Conservation (phyloP, 805 yeast genomes). For the Debaryomyces tyrocola region DNA sequence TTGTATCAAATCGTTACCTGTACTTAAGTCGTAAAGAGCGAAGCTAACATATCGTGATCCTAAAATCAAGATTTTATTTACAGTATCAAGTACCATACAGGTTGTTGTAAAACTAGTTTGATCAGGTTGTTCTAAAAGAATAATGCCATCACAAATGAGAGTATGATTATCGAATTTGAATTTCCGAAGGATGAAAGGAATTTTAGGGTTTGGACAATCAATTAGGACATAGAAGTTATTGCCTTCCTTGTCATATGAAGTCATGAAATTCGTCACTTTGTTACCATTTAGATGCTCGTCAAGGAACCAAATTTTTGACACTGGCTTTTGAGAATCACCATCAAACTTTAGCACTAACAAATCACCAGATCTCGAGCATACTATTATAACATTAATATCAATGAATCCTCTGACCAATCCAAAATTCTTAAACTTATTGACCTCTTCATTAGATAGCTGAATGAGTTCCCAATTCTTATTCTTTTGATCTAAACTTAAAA, state of each 20-base stretch:
- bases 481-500: conserved; percentile 33
- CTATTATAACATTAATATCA: conserved; percentile 25
- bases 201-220: conserved; percentile 70
- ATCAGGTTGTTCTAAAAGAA: conserved; percentile 38
- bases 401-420: conserved; percentile 44
- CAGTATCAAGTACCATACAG: conserved; percentile 45
- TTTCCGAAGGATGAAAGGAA: conserved; percentile 47
- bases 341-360: conserved; percentile 35
- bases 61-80: conserved; percentile 46
- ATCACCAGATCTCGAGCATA: conserved; percentile 39
- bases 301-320: conserved; percentile 22
- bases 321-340: conserved; percentile 15
- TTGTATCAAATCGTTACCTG: conserved; percentile 13
- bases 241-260: conserved; percentile 16
- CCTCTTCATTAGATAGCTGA: conserved; percentile 10
- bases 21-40: conserved; percentile 49
- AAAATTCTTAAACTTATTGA: conserved; percentile 33
- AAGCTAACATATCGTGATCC: conserved; percentile 76
- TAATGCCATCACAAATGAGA: conserved; percentile 26
- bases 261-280: conserved; percentile 53
- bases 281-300: conserved; percentile 26
- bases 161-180: conserved; percentile 19
- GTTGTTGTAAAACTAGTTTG: conserved; percentile 56
- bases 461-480: conserved; percentile 23
- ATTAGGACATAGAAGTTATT: conserved; percentile 39